Base-by-base conservation (phyloP, 768 basidiomycete genomes). In the Tremella yokohamensis region DNA sequence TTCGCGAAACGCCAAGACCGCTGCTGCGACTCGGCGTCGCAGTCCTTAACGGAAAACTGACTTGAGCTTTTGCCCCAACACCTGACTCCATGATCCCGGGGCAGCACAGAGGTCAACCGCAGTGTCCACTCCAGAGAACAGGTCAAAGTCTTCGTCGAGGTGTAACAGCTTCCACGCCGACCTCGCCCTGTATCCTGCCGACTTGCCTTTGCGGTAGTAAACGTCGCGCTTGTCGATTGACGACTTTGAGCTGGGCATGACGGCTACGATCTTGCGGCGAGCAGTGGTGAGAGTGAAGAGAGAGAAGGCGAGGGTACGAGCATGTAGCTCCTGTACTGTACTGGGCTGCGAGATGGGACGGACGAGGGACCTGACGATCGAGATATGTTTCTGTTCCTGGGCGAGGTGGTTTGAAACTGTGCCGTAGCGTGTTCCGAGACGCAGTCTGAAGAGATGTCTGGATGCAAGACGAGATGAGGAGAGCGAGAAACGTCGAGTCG, bases 1-100 rank as follows among this genome's bases (percentile, higher is more conserved):
- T 34, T 11, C 29, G 29, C 29, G 29, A 34, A 11, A 34, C 29
- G 29, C 29, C 29, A 11, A 34, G 29, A 34, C 29, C 6, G 29
- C 11, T 34, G 29, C 29, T 34, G 29, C 29, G 29, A 34, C 29
- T 11, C 11, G 6, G 29, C 4, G 6, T 6, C 29, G 29, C 29
- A 34, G 29, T 34, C 4, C 11, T 34, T 11, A 11, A 34, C 11
- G 11, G 6, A 34, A 34, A 8, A 60, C 73, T 37, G 51, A 77
- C 71, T 70, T 65, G 13, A 79, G 65, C 60, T 73, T 70, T 47
- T 78, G 66, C 15, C 69, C 70, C 3, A 79, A 58, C 0, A 79
- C 78, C 56, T 79, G 78, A 55, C 71, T 75, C 78, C 78, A 79
- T 39, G 72, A 74, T n/a, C 78, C 77, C 49, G 69, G 73, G 8